phyloP scores from a whole-genome alignment of 208 protist species.

The Herpetomonas samuelpessoai region DNA sequence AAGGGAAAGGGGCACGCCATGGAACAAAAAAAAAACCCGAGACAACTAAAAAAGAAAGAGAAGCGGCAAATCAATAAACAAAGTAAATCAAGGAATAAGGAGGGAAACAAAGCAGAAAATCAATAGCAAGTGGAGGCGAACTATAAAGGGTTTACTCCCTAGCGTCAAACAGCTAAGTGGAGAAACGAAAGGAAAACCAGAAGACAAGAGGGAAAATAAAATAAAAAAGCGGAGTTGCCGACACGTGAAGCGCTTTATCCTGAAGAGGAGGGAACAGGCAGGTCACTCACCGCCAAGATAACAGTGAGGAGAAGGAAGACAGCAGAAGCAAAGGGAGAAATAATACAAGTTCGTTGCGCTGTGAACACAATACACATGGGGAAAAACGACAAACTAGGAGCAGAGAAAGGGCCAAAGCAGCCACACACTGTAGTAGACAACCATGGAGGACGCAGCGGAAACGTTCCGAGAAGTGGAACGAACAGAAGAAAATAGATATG shows the following conservation, averaged over 20 bases:
- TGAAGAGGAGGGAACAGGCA: too few species aligned
- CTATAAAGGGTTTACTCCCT: too few species aligned
- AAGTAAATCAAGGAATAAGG: not conserved
- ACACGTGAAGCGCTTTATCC: not conserved
- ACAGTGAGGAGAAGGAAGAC: not conserved
- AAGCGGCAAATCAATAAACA: not conserved
- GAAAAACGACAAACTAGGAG: too few species aligned
- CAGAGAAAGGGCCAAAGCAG: too few species aligned
- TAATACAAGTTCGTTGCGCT: too few species aligned
- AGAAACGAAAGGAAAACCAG: not conserved
- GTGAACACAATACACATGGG: too few species aligned
- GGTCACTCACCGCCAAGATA: not conserved
- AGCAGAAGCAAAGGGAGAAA: not conserved
- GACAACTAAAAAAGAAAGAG: conserved; percentile 3
- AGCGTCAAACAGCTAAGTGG: too few species aligned
- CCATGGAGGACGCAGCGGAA: not conserved
- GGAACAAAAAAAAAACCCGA: conserved; percentile 1
- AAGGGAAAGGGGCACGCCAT: conserved; percentile 2
- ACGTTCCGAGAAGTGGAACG: conserved; percentile 1
- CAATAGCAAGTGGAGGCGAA: not conserved
- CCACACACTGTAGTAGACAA: too few species aligned
- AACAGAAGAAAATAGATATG: conserved; percentile 3
- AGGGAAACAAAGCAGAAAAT: not conserved
- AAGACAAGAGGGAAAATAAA: conserved; percentile 2
- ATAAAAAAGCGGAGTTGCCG: not conserved